These are phyloP conservation scores for Mortierella sp. DNA, from an alignment of 371 early-diverging fungal genomes.

Conservation along the genomic window DNA sequence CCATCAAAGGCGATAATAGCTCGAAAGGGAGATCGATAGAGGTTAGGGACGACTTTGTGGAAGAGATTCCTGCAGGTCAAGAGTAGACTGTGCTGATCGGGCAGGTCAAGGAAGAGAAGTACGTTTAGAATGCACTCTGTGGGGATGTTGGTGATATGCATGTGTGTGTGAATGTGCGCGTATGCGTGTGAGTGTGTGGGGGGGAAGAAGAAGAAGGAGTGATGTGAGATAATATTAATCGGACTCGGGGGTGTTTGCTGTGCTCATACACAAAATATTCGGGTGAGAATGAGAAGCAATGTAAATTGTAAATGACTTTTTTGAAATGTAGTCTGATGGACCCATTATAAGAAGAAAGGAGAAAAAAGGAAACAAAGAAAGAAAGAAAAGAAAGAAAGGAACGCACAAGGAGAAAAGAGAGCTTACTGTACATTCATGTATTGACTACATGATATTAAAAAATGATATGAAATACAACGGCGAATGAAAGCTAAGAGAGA, in stretches of 20 bases:
- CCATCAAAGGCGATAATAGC: slow-evolving; percentile 33
- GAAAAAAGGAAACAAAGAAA: background rate
- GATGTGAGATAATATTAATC: no score
- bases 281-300: background rate
- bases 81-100: slow-evolving; percentile 48
- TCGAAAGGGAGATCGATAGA: slow-evolving; percentile 49
- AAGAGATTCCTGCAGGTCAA: slow-evolving; percentile 37
- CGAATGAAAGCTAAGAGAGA: background rate
- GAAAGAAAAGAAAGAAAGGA: background rate
- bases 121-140: slow-evolving; percentile 15
- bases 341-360: background rate
- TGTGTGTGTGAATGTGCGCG: background rate
- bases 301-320: background rate
- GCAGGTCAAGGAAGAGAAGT: slow-evolving; percentile 29
- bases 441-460: no score
- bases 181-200: background rate
- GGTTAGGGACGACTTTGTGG: slow-evolving; percentile 28
- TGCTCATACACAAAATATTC: background rate
- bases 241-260: no score
- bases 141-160: slow-evolving; percentile 26
- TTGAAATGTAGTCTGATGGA: no score
- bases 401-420: background rate
- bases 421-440: no score
- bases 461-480: no score
- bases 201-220: background rate